These are phyloP conservation scores for Aspergillus hancockii DNA, from an alignment of 495 filamentous ascomycete species.

Conservation along the genomic window DNA sequence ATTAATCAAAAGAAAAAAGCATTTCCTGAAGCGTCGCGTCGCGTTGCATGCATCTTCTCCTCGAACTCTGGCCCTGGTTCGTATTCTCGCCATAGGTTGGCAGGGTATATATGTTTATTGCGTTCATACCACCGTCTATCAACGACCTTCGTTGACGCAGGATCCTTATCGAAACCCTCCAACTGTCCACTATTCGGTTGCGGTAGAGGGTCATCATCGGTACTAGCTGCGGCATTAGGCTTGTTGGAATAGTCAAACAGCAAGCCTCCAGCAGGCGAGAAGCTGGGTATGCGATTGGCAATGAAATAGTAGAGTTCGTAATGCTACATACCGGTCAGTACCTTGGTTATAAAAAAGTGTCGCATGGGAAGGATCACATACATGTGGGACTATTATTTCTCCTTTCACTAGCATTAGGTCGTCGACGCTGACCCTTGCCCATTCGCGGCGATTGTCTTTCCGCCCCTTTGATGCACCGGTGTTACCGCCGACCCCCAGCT, in stretches of 20 bases:
- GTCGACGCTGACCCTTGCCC: constrained; percentile 93
- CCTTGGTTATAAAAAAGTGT: background rate
- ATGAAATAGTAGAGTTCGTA: constrained; percentile 98
- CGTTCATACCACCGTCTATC: constrained; percentile 95
- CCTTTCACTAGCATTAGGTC: constrained; percentile 93
- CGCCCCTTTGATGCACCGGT: constrained; percentile 54
- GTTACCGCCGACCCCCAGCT: constrained; percentile 68
- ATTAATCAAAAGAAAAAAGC: constrained; percentile 80
- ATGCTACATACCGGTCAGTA: constrained; percentile 59
- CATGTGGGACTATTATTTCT: constrained; percentile 92
- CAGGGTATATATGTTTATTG: constrained; percentile 97
- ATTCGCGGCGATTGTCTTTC: constrained; percentile 71
- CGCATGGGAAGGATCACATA: constrained; percentile 45
- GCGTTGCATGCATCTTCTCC: constrained; percentile 60
- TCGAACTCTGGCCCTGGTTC: constrained; percentile 86
- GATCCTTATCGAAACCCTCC: constrained; percentile 79
- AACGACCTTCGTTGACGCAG: constrained; percentile 87
- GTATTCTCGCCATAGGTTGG: constrained; percentile 94
- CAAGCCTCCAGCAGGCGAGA: constrained; percentile 49
- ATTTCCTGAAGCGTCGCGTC: constrained; percentile 84
- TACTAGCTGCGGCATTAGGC: constrained; percentile 36
- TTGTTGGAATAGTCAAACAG: constrained; percentile 80
- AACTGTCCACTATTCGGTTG: constrained; percentile 51
- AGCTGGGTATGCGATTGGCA: constrained; percentile 78
- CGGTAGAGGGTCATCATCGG: constrained; percentile 50